Evolutionary conservation across 2,329 filamentous ascomycete species (phyloP), one percentile per base, ranked within the genome.

Genomic region (Didymella sp.): DNA sequence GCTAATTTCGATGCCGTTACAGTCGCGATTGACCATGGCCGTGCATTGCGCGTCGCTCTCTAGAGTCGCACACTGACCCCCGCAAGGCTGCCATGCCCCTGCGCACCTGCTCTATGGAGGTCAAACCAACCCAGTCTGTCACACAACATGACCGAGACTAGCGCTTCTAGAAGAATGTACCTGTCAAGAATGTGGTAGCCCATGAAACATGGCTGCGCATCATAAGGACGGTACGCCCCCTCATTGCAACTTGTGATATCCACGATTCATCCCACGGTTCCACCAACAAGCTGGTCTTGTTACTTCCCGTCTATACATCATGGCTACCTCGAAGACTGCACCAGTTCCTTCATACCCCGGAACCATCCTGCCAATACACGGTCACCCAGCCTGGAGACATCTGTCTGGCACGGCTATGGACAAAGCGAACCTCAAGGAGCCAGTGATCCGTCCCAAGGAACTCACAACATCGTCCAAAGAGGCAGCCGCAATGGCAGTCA

Each of bases 71-170:
- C 33, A 46, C 46, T 44, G 41, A 22, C 41, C 47, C 42, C 31
- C 47, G 47, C 42, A 42, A 37, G 35, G 24, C 46, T 40, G 42
- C 41, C 27, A 46, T 47, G 22, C 30, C 47, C 54, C 54, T 56
- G 54, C 54, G 25, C 28, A 15, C 30, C 21, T 56, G 28, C 31
- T 33, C 40, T 37, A 19, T 42, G 22, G 22, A 38, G 35, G 48
- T 43, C 47, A 38, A 47, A 56, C 48, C 30, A 51, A 38, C 54
- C 54, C 31, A 30, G 54, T 56, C 54, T 56, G 47, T 48, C 42
- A 38, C 47, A 56, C 54, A 38, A 19, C 47, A 50, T 19, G 42
- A 25, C 42, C 30, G 31, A 42, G n/a, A 42, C 42, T 56, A 56
- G 48, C 33, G 47, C 42, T 51, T 47, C 37, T 37, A 37, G 42